A percentile compares a stretch with the other conserved stretches of the same genome.
phyloP scores from a whole-genome alignment of 805 yeast genomes.

The Saccharomycopsis fibuligera region DNA sequence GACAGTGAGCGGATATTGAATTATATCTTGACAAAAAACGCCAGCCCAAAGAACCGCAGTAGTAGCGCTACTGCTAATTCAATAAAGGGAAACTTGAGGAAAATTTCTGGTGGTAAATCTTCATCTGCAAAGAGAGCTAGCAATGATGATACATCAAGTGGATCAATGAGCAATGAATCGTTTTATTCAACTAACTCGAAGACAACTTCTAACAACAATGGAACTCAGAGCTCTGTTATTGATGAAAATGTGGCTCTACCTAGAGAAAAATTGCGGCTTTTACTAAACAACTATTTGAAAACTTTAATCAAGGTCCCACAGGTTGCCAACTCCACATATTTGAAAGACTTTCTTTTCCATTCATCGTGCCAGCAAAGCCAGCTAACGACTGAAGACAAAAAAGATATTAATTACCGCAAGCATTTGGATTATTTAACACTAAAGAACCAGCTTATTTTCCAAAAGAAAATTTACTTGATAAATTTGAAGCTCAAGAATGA shows the following conservation, averaged over 20 bases:
- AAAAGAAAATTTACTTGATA: conserved; percentile 47
- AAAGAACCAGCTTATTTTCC: conserved; percentile 66
- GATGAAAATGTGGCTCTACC: conserved; percentile 32
- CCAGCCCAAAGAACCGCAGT: background rate
- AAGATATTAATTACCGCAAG: conserved; percentile 57
- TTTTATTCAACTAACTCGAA: conserved; percentile 9
- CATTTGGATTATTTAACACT: conserved; percentile 55
- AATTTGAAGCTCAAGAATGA: conserved; percentile 27
- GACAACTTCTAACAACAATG: background rate
- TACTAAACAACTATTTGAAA: conserved; percentile 68
- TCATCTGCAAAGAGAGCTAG: background rate
- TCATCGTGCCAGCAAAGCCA: conserved; percentile 32
- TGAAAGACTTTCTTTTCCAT: conserved; percentile 47
- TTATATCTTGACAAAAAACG: conserved; percentile 2
- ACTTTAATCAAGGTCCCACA: conserved; percentile 46
- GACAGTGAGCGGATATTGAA: conserved; percentile 6
- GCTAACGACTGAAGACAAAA: conserved; percentile 25
- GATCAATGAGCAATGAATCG: conserved; percentile 7
- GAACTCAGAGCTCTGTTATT: background rate
- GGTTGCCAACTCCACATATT: conserved; percentile 76
- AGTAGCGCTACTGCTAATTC: background rate
- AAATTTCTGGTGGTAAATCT: too few species aligned
- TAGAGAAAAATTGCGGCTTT: conserved; percentile 71
- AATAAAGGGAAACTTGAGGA: background rate
- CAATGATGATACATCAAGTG: background rate